A percentile compares a stretch with the other conserved stretches of the same genome.
phyloP scores from a whole-genome alignment of 805 yeast genomes.

The Yarrowia sp. region DNA sequence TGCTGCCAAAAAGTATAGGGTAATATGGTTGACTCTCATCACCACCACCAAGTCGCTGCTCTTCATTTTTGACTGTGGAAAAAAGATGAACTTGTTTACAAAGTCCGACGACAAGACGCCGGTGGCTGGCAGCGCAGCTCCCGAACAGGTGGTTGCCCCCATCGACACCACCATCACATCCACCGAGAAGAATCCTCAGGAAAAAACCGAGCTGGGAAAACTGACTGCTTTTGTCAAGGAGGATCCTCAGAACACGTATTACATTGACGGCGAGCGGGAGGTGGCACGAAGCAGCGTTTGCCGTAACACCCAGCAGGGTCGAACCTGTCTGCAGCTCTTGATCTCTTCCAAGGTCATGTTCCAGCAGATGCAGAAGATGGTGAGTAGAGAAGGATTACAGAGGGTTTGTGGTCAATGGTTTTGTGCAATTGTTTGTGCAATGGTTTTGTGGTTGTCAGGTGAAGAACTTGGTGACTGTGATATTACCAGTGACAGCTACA shows the following conservation, averaged over 20 bases:
- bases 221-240: constrained; percentile 22
- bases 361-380: constrained; percentile 24
- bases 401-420: background rate
- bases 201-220: constrained; percentile 16
- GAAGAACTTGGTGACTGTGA: too few species aligned
- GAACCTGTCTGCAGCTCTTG: constrained; percentile 23
- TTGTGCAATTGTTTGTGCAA: too few species aligned
- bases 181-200: background rate
- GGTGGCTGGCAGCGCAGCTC: too few species aligned
- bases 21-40: background rate
- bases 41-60: background rate
- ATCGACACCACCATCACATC: background rate
- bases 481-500: too few species aligned
- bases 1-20: background rate
- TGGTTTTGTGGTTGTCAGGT: too few species aligned
- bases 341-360: constrained; percentile 21
- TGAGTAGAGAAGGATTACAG: background rate
- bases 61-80: too few species aligned
- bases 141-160: too few species aligned
- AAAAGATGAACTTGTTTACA: constrained; percentile 11
- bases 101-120: constrained; percentile 4
- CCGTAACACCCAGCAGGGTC: constrained; percentile 22
- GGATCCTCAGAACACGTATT: constrained; percentile 25
- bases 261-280: constrained; percentile 23
- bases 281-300: constrained; percentile 19